Evolutionary conservation across 306 rosid genomes (phyloP).

Genomic region (Corylus avellana): DNA sequence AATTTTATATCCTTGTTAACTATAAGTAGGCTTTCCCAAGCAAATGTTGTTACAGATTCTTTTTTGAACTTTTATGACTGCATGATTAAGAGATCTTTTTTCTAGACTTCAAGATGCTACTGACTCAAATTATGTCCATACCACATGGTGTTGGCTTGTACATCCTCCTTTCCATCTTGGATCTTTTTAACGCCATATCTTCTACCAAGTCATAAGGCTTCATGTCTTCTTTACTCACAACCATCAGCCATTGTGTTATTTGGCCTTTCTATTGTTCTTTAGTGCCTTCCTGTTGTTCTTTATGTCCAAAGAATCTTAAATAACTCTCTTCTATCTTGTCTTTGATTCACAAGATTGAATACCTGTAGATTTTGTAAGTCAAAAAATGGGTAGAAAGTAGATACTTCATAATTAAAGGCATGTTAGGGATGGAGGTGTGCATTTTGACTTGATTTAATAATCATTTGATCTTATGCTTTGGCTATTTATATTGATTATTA

Average conservation of each 20-base stretch:
- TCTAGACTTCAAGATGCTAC: background rate
- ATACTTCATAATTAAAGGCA: background rate
- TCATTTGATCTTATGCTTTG: no score
- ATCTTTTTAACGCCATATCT: background rate
- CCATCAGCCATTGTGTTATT: background rate
- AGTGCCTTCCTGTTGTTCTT: background rate
- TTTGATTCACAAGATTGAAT: background rate
- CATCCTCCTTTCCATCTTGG: background rate
- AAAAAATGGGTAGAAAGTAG: background rate
- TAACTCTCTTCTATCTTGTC: background rate
- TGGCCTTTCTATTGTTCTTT: background rate
- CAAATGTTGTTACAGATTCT: background rate
- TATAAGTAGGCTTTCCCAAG: background rate
- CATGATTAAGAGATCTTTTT: background rate
- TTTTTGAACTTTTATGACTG: background rate
- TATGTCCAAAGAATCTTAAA: background rate
- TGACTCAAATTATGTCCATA: background rate
- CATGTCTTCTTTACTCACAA: background rate
- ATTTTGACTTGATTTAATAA: background rate
- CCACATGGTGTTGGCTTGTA: background rate
- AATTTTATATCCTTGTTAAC: background rate
- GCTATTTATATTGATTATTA: no score
- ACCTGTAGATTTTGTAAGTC: background rate
- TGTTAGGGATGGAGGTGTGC: background rate
- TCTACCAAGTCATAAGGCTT: background rate